Conservation (phyloP, 1,139 yeast species). For the Schizosaccharomyces versatilis region DNA sequence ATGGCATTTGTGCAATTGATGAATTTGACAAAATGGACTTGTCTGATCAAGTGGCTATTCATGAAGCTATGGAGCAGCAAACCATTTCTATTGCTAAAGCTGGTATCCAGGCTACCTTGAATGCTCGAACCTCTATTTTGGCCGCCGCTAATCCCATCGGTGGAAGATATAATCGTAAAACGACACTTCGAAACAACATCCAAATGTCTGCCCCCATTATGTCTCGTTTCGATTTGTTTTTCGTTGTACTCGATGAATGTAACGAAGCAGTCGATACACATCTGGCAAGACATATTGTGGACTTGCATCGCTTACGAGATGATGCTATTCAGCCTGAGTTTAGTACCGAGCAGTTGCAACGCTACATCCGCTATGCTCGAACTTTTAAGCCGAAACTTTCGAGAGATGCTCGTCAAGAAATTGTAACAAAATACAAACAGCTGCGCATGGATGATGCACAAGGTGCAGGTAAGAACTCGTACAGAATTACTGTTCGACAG, state of each 20-base stretch:
- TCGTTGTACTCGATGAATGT: slow-evolving; percentile 85
- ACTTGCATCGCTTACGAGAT: slow-evolving; percentile 76
- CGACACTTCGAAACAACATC: slow-evolving; percentile 65
- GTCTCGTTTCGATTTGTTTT: slow-evolving; percentile 92
- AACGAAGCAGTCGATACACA: slow-evolving; percentile 78
- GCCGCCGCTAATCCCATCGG: slow-evolving; percentile 97
- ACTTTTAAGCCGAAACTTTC: slow-evolving; percentile 82
- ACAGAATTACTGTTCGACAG: slow-evolving; percentile 91
- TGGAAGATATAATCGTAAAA: slow-evolving; percentile 77
- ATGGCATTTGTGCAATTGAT: slow-evolving; percentile 95
- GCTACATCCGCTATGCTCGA: slow-evolving; percentile 79
- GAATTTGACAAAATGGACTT: slow-evolving; percentile 97
- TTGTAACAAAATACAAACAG: slow-evolving; percentile 67
- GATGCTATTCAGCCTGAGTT: slow-evolving; percentile 80
- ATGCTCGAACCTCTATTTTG: slow-evolving; percentile 83
- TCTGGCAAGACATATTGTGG: slow-evolving; percentile 79
- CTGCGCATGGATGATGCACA: slow-evolving; percentile 81
- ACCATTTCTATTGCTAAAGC: slow-evolving; percentile 96
- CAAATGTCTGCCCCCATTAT: slow-evolving; percentile 98
- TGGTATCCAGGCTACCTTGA: slow-evolving; percentile 90
- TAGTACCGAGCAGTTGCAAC: slow-evolving; percentile 61
- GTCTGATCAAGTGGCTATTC: slow-evolving; percentile 91
- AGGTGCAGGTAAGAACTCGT: slow-evolving; percentile 63
- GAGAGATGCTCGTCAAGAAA: slow-evolving; percentile 51
- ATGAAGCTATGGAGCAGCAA: slow-evolving; percentile 99